Percentiles rank a stretch among this genome's conserved stretches.
These are phyloP conservation scores for Balamuthia mandrillaris DNA, from an alignment of 208 protist species.

Conservation along the genomic window DNA sequence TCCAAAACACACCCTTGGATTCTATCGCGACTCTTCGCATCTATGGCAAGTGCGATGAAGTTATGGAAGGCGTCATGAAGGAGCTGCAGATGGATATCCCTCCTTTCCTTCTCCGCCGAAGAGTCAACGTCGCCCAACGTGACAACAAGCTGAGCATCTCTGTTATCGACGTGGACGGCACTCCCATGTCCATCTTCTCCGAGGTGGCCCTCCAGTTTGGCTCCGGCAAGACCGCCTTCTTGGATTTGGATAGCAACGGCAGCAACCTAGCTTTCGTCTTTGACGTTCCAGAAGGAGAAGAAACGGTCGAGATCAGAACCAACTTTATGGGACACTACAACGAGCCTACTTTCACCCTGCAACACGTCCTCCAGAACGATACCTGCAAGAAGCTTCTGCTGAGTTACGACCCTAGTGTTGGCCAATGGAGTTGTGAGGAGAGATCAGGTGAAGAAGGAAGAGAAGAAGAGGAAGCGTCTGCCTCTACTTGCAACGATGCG, in stretches of 20 bases:
- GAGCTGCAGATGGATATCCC: slow-evolving; percentile 31
- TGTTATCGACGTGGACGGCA: slow-evolving; percentile 18
- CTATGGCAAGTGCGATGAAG: background rate
- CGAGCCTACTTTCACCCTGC: background rate
- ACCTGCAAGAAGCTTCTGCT: too few species aligned
- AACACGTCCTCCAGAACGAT: background rate
- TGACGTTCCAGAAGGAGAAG: background rate
- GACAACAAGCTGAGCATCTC: background rate
- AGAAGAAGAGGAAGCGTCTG: too few species aligned
- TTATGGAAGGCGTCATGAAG: slow-evolving; percentile 33
- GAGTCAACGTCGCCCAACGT: background rate
- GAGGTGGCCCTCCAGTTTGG: background rate
- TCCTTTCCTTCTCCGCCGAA: background rate
- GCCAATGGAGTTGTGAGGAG: too few species aligned
- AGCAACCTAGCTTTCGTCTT: background rate
- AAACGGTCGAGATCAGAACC: background rate
- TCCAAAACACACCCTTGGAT: slow-evolving; percentile 32
- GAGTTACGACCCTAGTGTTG: too few species aligned
- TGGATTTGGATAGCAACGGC: background rate
- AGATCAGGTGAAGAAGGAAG: too few species aligned
- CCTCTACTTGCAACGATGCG: too few species aligned
- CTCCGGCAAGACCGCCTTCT: background rate
- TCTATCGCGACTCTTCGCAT: background rate
- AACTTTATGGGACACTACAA: slow-evolving; percentile 43
- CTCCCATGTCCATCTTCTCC: background rate